A percentile compares a stretch with the other conserved stretches of the same genome.
These are phyloP conservation scores for Helminthosporium solani DNA, from an alignment of 2,329 filamentous ascomycete genomes.

Conservation along the genomic window DNA sequence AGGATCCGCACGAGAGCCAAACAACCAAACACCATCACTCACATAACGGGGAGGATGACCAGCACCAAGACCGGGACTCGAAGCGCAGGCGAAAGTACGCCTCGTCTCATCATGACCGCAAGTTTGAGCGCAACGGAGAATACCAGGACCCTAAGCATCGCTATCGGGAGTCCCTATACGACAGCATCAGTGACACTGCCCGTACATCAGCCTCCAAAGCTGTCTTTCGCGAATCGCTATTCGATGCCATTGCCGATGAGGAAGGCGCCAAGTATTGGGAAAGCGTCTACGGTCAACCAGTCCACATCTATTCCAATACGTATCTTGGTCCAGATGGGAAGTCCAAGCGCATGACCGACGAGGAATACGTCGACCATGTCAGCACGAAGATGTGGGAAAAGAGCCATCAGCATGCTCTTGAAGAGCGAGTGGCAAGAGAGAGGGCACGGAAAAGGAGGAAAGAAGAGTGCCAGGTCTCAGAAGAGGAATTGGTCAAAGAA, in stretches of 20 bases:
- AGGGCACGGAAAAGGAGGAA: slow-evolving; percentile 49
- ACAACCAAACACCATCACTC: slow-evolving; percentile 17
- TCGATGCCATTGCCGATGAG: slow-evolving; percentile 95
- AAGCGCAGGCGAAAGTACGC: slow-evolving; percentile 19
- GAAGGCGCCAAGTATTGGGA: slow-evolving; percentile 96
- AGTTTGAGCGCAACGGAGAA: slow-evolving; percentile 29
- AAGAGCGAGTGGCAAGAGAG: slow-evolving; percentile 68
- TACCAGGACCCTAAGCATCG: slow-evolving; percentile 35
- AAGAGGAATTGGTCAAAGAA: slow-evolving; percentile 44
- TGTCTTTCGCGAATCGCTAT: slow-evolving; percentile 90
- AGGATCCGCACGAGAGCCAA: slow-evolving; percentile 3
- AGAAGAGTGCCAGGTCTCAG: slow-evolving; percentile 34
- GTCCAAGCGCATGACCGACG: slow-evolving; percentile 85
- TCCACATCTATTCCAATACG: slow-evolving; percentile 72
- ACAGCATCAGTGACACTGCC: slow-evolving; percentile 34
- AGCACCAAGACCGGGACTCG: slow-evolving; percentile 15
- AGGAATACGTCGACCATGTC: slow-evolving; percentile 86
- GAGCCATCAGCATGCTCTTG: slow-evolving; percentile 78
- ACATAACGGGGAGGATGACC: slow-evolving; percentile 10
- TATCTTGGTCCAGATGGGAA: slow-evolving; percentile 55
- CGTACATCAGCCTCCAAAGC: slow-evolving; percentile 57
- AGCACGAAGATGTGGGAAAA: slow-evolving; percentile 93
- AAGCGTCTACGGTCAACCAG: slow-evolving; percentile 91
- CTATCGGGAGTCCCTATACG: slow-evolving; percentile 36
- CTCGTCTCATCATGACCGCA: slow-evolving; percentile 18